Evolutionary conservation across 1,139 yeast genomes (phyloP).

Genomic region (Sugiyamaella grinbergsii): DNA sequence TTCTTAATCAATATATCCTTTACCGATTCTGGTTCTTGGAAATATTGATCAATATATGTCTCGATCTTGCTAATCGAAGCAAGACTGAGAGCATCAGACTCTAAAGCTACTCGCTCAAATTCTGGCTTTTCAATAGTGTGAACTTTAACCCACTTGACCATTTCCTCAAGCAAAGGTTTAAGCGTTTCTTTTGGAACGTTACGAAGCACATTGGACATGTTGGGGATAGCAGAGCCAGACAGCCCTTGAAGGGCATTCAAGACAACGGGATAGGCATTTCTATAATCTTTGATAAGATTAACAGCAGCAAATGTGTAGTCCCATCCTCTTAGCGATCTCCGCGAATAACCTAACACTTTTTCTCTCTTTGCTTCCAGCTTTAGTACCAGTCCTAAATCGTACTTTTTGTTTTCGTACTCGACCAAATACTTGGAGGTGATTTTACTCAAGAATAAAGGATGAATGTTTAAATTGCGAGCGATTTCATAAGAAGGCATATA

Average conservation of each 20-base stretch:
- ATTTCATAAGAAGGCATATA: constrained; percentile 73
- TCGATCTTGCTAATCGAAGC: constrained; percentile 72
- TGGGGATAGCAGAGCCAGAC: constrained; percentile 46
- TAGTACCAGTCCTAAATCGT: constrained; percentile 82
- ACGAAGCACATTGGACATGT: constrained; percentile 45
- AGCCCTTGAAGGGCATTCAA: constrained; percentile 48
- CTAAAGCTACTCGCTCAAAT: constrained; percentile 68
- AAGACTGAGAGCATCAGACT: constrained; percentile 75
- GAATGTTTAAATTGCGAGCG: constrained; percentile 58
- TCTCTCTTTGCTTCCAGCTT: constrained; percentile 78
- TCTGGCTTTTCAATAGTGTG: constrained; percentile 50
- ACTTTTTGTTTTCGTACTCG: constrained; percentile 54
- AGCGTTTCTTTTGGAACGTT: constrained; percentile 47
- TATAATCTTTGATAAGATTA: constrained; percentile 63
- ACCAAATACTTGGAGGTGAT: constrained; percentile 75
- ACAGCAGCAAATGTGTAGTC: constrained; percentile 78
- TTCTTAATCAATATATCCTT: constrained; percentile 58
- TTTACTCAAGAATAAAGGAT: constrained; percentile 69
- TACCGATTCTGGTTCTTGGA: constrained; percentile 29
- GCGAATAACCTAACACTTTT: constrained; percentile 87
- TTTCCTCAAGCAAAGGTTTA: constrained; percentile 41
- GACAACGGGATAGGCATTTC: constrained; percentile 60
- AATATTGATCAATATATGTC: constrained; percentile 53
- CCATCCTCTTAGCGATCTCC: constrained; percentile 73
- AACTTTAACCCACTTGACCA: constrained; percentile 50